Evolutionary conservation across 306 rosid genomes (phyloP).

Genomic region (Rubus idaeus): DNA sequence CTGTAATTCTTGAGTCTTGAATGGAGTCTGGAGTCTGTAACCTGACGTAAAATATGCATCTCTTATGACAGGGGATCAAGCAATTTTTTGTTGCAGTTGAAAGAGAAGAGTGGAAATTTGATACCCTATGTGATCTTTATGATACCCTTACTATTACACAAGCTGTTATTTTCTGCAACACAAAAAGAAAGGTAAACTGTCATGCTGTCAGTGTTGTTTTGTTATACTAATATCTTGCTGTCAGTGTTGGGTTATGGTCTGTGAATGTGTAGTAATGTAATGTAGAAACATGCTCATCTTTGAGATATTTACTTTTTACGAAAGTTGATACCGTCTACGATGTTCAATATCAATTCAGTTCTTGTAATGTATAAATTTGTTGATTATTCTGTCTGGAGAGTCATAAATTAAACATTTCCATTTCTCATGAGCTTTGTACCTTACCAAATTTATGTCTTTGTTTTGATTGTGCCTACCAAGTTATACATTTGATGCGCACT

Average conservation of each 20-base stretch:
- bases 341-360: neutral
- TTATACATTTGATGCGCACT: neutral
- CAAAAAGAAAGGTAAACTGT: slow-evolving; percentile 79
- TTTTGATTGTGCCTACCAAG: neutral
- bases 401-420: neutral
- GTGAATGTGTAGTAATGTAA: neutral
- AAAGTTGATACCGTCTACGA: too few species aligned
- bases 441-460: too few species aligned
- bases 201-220: neutral
- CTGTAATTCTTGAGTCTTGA: neutral
- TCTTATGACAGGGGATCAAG: slow-evolving; percentile 78
- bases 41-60: slow-evolving; percentile 10
- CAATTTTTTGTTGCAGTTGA: slow-evolving; percentile 99
- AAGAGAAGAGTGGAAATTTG: slow-evolving; percentile 97
- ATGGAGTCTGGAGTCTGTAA: slow-evolving; percentile 14
- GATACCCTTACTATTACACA: slow-evolving; percentile 95
- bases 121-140: slow-evolving; percentile 95
- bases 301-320: neutral
- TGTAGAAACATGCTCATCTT: neutral
- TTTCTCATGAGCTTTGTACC: neutral
- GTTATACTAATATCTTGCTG: neutral
- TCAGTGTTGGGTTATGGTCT: slow-evolving; percentile 5
- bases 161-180: slow-evolving; percentile 97
- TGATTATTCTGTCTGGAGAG: neutral
- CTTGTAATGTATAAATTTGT: neutral